Base-by-base conservation (phyloP, 2,329 filamentous ascomycete genomes). In the Hymenoscyphus linearis region DNA sequence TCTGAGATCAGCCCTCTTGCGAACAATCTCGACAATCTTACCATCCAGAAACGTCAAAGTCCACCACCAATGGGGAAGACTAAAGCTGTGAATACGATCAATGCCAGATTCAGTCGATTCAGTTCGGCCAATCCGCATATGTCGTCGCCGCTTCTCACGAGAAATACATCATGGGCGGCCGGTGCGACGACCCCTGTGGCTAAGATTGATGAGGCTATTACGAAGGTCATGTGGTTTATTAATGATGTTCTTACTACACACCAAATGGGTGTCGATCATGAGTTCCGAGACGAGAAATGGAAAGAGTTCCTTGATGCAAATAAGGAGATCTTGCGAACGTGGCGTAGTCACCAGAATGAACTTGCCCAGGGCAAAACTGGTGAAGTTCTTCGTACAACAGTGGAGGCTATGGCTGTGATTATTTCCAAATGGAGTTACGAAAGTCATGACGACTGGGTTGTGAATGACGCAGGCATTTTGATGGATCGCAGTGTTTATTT, bases 321-420 rank as follows among this genome's bases (percentile, higher is more conserved):
- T 40, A 60, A 60, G 25, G 58, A 62, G 50, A 62, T 62, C 31
- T 36, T 60, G n/a, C n/a, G 36, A n/a, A 36, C 55, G 4, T 62
- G 61, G 61, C 35, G 26, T 3, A n/a, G 22, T 13, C 44, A 58
- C 36, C 25, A 58, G 1, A 57, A 57, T 54, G 57, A 44, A 13
- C 26, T 37, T 16, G 31, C 47, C 18, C 18, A 34, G 50, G 22
- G 26, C 6, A 36, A 10, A 37, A 10, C 35, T 13, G 31, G n/a
- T 52, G 35, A n/a, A 4, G 35, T 52, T 14, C 27, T 62, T 7
- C 26, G 18, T 14, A 36, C 60, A 55, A 57, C 37, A 27, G 50
- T 58, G 4, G 54, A 52, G 44, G 54, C 47, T 12, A 62, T 62
- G 27, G 58, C 60, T 56, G 61, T 54, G 9, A 62, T 60, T 40